Evolutionary conservation across 2,329 filamentous ascomycete species (phyloP).

Genomic region (Myotisia sp.): DNA sequence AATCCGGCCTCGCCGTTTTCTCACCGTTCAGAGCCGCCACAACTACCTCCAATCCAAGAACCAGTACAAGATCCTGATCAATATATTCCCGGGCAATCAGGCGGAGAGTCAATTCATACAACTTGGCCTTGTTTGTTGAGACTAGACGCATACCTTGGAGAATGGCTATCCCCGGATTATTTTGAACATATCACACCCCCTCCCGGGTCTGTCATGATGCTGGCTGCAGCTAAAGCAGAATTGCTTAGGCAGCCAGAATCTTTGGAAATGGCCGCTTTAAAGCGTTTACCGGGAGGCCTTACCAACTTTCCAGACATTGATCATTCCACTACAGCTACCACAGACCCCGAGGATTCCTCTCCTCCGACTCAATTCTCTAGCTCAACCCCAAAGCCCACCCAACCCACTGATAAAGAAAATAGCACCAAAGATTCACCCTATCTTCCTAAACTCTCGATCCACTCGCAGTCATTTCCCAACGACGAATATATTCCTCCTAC

Average conservation of each 20-base stretch:
- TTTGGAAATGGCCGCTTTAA: conserved; percentile 29
- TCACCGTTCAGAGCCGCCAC: conserved; percentile 11
- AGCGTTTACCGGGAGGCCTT: conserved; percentile 45
- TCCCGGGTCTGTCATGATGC: conserved; percentile 72
- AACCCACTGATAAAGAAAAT: background rate
- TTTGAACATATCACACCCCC: conserved; percentile 86
- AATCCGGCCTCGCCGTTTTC: conserved; percentile 17
- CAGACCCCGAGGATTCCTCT: conserved; percentile 13
- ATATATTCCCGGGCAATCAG: background rate
- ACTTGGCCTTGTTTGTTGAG: conserved; percentile 39
- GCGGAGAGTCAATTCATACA: background rate
- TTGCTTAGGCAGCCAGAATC: conserved; percentile 61
- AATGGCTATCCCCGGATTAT: conserved; percentile 90
- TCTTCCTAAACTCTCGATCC: conserved; percentile 22
- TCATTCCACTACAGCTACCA: conserved; percentile 12
- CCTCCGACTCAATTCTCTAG: background rate
- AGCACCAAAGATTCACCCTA: conserved; percentile 2
- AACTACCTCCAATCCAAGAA: conserved; percentile 1
- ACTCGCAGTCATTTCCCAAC: conserved; percentile 16
- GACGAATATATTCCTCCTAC: conserved; percentile 57
- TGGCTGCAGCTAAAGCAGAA: conserved; percentile 76
- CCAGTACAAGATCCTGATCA: background rate
- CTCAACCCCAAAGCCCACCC: background rate
- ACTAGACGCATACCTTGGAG: conserved; percentile 82
- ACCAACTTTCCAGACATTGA: conserved; percentile 27